phyloP scores from a whole-genome alignment of 139 green algal species.

The Coelastrella sp. region DNA sequence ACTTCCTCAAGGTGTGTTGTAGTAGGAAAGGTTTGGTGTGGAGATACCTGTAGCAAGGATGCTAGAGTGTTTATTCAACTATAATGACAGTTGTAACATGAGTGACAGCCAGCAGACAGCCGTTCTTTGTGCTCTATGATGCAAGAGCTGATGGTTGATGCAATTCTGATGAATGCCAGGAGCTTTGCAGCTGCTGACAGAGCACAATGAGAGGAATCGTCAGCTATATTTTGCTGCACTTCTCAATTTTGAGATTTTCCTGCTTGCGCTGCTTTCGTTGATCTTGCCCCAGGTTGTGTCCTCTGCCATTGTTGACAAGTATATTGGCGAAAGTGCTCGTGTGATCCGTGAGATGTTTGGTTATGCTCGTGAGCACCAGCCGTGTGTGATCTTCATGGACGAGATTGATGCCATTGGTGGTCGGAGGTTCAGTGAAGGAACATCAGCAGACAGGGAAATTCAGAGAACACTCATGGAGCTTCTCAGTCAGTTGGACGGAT shows the following conservation, averaged over 20 bases:
- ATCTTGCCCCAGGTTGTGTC: conserved; percentile 91
- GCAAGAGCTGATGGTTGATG: too few relatives aligned
- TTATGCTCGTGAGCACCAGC: conserved; percentile 96
- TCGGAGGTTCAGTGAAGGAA: conserved; percentile 96
- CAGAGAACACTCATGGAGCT: conserved; percentile 99
- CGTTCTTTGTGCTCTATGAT: too few relatives aligned
- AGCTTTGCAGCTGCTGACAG: too few relatives aligned
- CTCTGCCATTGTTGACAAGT: conserved; percentile 98
- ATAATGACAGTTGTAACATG: too few relatives aligned
- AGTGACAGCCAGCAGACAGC: too few relatives aligned
- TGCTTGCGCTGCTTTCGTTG: too few relatives aligned
- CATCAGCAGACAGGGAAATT: conserved; percentile 97
- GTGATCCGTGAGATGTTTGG: conserved; percentile 99
- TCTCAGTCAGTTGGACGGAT: conserved; percentile 98
- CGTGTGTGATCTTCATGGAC: conserved; percentile 99
- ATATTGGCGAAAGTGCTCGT: conserved; percentile 97
- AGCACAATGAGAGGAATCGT: too few relatives aligned
- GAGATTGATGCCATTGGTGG: conserved; percentile 99
- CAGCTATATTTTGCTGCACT: too few relatives aligned
- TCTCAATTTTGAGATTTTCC: too few relatives aligned
- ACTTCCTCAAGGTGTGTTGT: conserved; percentile 90
- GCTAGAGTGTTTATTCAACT: too few relatives aligned
- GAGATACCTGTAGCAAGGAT: background rate
- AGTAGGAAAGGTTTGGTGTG: background rate
- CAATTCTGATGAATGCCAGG: too few relatives aligned